phyloP scores from a whole-genome alignment of 805 yeast species.

The Wickerhamomyces sydowiorum region DNA sequence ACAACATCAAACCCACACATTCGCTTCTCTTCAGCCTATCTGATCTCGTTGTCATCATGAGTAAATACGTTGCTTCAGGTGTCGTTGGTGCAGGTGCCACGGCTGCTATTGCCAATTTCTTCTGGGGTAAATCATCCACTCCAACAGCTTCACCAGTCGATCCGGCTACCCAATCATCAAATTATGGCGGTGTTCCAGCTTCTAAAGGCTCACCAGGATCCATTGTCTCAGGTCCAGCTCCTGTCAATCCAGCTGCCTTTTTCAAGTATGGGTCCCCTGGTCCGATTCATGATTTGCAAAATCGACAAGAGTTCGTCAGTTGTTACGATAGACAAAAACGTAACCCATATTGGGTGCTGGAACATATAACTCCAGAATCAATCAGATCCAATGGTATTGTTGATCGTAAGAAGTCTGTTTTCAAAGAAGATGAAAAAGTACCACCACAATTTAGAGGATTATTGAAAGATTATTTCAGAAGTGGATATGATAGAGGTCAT shows the following conservation, averaged over 20 bases:
- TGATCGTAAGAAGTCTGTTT: constrained; percentile 75
- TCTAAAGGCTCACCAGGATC: constrained; percentile 5
- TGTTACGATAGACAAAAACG: constrained; percentile 81
- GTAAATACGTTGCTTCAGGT: constrained; percentile 20
- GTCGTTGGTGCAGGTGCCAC: constrained; percentile 24
- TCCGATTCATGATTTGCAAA: constrained; percentile 80
- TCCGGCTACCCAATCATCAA: constrained; percentile 4
- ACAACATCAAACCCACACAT: not conserved
- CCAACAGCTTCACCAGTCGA: not conserved
- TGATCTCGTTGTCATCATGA: constrained; percentile 5
- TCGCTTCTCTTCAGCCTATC: not conserved
- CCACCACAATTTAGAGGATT: constrained; percentile 74
- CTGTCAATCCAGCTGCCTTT: constrained; percentile 69
- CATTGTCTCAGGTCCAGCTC: constrained; percentile 25
- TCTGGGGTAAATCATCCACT: constrained; percentile 24
- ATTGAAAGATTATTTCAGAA: constrained; percentile 82
- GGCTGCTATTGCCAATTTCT: constrained; percentile 28
- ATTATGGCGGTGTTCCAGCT: constrained; percentile 6
- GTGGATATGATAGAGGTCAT: constrained; percentile 96
- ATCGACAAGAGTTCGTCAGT: constrained; percentile 70
- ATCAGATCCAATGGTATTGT: constrained; percentile 43
- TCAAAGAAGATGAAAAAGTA: constrained; percentile 79
- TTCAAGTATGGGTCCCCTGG: constrained; percentile 95
- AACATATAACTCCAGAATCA: constrained; percentile 78
- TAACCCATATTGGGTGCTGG: constrained; percentile 84